Percentiles rank a stretch among this genome's conserved stretches.
These are phyloP conservation scores for Pseudogymnoascus sp. DNA, from an alignment of 2,329 filamentous ascomycete species.

Conservation along the genomic window DNA sequence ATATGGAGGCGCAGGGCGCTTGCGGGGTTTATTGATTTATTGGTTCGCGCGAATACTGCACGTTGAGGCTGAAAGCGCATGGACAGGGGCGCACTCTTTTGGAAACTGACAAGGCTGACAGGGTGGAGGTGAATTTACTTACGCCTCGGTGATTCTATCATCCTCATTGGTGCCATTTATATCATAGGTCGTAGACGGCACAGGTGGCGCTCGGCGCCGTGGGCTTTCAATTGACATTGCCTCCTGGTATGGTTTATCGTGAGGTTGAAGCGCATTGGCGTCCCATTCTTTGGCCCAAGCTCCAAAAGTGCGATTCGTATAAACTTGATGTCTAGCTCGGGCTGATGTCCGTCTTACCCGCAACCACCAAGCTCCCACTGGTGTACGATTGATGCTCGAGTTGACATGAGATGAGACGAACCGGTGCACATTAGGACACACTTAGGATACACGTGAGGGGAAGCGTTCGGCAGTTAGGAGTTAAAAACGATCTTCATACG, in stretches of 20 bases:
- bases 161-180: not conserved
- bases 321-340: not conserved
- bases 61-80: not conserved
- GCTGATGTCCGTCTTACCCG: not conserved
- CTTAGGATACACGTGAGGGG: conserved; percentile 5
- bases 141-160: not conserved
- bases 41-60: not conserved
- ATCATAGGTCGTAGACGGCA: not conserved
- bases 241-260: not conserved
- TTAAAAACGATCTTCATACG: conserved; percentile 4
- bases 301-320: not conserved
- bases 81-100: not conserved
- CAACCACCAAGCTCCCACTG: conserved; percentile 1
- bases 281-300: not conserved
- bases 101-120: not conserved
- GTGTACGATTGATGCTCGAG: not conserved
- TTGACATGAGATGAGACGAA: conserved; percentile 2
- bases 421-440: not conserved
- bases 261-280: not conserved
- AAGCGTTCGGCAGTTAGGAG: conserved; percentile 2
- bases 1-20: not conserved
- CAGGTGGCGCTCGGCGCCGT: not conserved
- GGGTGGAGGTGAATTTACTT: not conserved
- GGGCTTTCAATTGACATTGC: not conserved
- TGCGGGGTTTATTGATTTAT: not conserved